Base-by-base conservation (phyloP, 495 filamentous ascomycete species). In the Penicillium manginii region DNA sequence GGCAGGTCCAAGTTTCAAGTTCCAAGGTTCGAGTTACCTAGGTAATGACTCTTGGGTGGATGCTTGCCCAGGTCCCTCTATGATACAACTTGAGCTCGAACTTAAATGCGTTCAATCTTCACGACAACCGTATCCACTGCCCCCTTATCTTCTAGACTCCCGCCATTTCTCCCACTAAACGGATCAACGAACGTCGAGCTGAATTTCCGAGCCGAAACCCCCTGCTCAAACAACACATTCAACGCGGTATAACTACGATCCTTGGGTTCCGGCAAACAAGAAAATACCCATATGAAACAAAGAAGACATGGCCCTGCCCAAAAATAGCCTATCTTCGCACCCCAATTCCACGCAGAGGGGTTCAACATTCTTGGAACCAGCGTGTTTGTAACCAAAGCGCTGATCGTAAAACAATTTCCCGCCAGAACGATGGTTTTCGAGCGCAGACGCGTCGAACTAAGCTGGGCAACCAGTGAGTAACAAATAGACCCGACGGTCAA, bases 401-500 rank as follows among this genome's bases (percentile, higher is more conserved):
- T 83, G 50, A 89, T 76, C 66, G 86, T 89, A 77, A 89, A 90
- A 21, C 86, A 71, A 55, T 86, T 84, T 26, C 88, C 82, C 1
- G 84, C 85, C 0, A 88, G 76, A 7, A 85, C 84, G 49, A 87
- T 84, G 4, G 89, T 90, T 76, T 91, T 90, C 64, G 86, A 85
- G 49, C 88, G 87, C 11, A 92, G 78, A 3, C 88, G 79, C 26
- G 85, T 79, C 1, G 88, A 86, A 2, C 87, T 85, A 12, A 90
- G 71, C 64, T 91, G 88, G 10, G 85, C 81, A 19, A 91, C 88
- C 37, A 92, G 78, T 1, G 85, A 88, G 68, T 90, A 92, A 60
- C 85, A 88, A 5, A 92, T 86, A 1, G 88, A 88, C 2, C 89
- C 89, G 22, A 92, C 86, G 0, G 86, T 85, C 32, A 84, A 69